A percentile compares a stretch with the other conserved stretches of the same genome.
phyloP scores from a whole-genome alignment of 2,329 filamentous ascomycete genomes.

The Ascochyta viciae-villosae region DNA sequence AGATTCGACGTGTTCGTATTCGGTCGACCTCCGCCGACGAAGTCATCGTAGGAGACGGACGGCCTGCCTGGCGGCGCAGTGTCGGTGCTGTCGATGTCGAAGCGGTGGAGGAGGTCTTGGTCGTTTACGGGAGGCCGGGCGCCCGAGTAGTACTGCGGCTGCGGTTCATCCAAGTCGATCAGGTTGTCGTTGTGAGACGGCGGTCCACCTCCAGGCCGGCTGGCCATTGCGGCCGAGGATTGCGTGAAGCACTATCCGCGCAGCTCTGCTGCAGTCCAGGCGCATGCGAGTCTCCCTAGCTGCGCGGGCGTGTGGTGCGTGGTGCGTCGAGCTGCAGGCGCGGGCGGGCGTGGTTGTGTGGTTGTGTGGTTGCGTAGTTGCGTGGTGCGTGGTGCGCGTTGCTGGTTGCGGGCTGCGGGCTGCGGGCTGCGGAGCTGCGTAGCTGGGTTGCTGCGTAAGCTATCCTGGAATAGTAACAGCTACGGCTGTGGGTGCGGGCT shows the following conservation, averaged over 20 bases:
- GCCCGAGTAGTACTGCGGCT: slow-evolving; percentile 75
- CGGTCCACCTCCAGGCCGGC: slow-evolving; percentile 62
- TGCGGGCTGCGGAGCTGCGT: no score
- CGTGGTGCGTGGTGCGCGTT: no score
- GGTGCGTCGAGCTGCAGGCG: slow-evolving; percentile 16
- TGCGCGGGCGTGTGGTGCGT: neutral
- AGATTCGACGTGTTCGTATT: slow-evolving; percentile 46
- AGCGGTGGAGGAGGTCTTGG: slow-evolving; percentile 78
- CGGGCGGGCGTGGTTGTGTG: slow-evolving; percentile 7
- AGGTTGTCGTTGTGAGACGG: slow-evolving; percentile 63
- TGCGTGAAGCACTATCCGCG: slow-evolving; percentile 30
- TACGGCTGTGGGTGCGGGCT: neutral
- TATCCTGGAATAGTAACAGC: slow-evolving; percentile 21
- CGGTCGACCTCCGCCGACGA: slow-evolving; percentile 73
- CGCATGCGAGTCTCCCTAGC: slow-evolving; percentile 33
- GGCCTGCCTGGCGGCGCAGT: slow-evolving; percentile 71
- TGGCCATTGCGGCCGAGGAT: slow-evolving; percentile 54
- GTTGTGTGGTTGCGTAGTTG: slow-evolving; percentile 13
- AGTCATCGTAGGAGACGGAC: slow-evolving; percentile 93
- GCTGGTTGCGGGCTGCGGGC: no score
- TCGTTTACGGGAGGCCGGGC: slow-evolving; percentile 81
- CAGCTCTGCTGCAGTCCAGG: slow-evolving; percentile 28
- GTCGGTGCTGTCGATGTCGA: slow-evolving; percentile 72
- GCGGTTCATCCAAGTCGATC: slow-evolving; percentile 75
- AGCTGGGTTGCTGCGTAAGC: slow-evolving; percentile 7